These are phyloP conservation scores for Tetrastigma voinierianum DNA, from an alignment of 164 flowering plant species.

Conservation along the genomic window DNA sequence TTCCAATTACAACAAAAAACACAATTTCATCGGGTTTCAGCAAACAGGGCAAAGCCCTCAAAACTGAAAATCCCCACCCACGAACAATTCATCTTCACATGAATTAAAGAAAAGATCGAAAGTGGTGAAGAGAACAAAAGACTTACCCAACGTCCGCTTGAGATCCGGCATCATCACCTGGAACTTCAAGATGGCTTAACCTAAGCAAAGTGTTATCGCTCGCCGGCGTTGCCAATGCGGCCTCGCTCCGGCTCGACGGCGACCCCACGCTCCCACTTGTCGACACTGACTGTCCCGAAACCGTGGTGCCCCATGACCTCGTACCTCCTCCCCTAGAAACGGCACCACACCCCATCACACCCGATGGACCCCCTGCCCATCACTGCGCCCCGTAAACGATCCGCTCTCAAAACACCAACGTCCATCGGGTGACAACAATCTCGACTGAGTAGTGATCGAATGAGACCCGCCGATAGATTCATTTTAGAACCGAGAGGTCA, in stretches of 20 bases:
- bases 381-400: no score
- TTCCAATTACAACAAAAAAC: background rate
- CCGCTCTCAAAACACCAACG: no score
- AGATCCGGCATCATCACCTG: conserved; percentile 74
- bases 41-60: background rate
- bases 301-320: conserved; percentile 64
- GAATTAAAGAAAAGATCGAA: background rate
- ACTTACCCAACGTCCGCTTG: conserved; percentile 58
- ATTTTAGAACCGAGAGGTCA: no score
- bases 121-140: background rate
- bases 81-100: conserved; percentile 1
- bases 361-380: no score
- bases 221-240: conserved; percentile 62
- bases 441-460: no score
- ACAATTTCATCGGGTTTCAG: background rate
- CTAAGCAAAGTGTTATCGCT: conserved; percentile 56
- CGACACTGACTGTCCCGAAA: conserved; percentile 83
- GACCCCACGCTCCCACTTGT: conserved; percentile 93
- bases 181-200: conserved; percentile 69
- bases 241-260: conserved; percentile 73
- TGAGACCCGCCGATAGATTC: no score
- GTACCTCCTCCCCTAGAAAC: conserved; percentile 37
- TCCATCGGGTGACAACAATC: no score
- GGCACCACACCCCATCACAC: no score
- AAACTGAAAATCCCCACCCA: conserved; percentile 1